phyloP scores from a whole-genome alignment of 441 rosid species.

The Croton laevigatus region DNA sequence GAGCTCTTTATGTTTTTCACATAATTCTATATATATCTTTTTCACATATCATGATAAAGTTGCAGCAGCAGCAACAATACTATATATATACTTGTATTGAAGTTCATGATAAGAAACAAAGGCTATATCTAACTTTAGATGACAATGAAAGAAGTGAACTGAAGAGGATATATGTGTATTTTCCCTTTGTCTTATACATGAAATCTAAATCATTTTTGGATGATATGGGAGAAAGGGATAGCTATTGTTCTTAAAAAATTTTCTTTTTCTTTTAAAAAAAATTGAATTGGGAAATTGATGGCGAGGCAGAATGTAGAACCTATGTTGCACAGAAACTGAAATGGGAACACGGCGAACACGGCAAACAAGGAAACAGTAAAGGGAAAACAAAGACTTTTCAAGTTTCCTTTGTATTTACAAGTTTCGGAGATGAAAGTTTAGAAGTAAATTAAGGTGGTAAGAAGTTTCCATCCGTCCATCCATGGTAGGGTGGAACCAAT shows the following conservation, averaged over 20 bases:
- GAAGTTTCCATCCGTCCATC: too few relatives aligned
- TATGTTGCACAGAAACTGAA: too few relatives aligned
- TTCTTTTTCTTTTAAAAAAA: not conserved
- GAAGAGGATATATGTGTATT: not conserved
- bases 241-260: not conserved
- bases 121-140: not conserved
- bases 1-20: not conserved
- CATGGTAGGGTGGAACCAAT: too few relatives aligned
- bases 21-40: not conserved
- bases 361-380: too few relatives aligned
- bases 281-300: too few relatives aligned
- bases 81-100: not conserved
- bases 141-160: constrained; percentile 16
- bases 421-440: too few relatives aligned
- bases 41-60: constrained; percentile 17
- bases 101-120: constrained; percentile 20
- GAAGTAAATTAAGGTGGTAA: too few relatives aligned
- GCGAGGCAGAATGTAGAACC: too few relatives aligned
- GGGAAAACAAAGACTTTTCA: not conserved
- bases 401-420: not conserved
- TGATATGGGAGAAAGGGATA: not conserved
- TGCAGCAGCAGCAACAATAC: constrained; percentile 3
- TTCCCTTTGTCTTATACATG: constrained; percentile 1
- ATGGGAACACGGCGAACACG: too few relatives aligned
- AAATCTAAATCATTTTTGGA: not conserved